Conservation (phyloP, 371 early-diverging fungal genomes). For the Scutellospora calospora region DNA sequence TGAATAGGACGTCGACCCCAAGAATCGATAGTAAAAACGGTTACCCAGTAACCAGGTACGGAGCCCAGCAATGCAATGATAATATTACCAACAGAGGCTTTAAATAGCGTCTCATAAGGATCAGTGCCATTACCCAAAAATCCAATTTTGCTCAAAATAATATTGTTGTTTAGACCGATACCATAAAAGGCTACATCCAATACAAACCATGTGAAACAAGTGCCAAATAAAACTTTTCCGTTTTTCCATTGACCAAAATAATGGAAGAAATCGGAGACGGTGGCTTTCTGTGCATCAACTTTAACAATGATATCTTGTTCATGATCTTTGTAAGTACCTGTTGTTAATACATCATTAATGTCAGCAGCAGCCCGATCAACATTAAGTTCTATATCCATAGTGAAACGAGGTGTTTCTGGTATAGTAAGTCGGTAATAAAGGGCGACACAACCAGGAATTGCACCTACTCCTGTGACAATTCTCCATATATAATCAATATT, state of each 20-base stretch:
- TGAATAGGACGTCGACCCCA: slow-evolving; percentile 82
- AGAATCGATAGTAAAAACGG: slow-evolving; percentile 75
- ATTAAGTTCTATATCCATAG: slow-evolving; percentile 78
- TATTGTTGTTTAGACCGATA: slow-evolving; percentile 77
- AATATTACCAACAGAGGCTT: slow-evolving; percentile 59
- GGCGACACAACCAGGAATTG: slow-evolving; percentile 81
- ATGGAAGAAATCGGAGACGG: no score
- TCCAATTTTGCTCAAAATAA: slow-evolving; percentile 67
- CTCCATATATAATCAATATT: slow-evolving; percentile 91
- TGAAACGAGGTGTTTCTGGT: slow-evolving; percentile 92
- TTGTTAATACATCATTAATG: slow-evolving; percentile 44
- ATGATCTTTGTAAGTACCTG: no score
- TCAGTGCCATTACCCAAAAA: slow-evolving; percentile 48
- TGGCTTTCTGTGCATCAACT: no score
- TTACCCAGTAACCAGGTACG: slow-evolving; percentile 76
- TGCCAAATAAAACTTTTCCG: slow-evolving; percentile 82
- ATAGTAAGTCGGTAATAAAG: slow-evolving; percentile 91
- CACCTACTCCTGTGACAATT: slow-evolving; percentile 79
- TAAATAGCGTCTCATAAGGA: slow-evolving; percentile 53
- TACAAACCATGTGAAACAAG: slow-evolving; percentile 83
- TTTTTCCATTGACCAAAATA: slow-evolving; percentile 62
- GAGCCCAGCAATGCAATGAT: slow-evolving; percentile 67
- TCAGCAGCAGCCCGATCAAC: slow-evolving; percentile 70
- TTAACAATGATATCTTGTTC: no score
- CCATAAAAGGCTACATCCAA: slow-evolving; percentile 92